Conservation (phyloP, 139 green algal species). For the Chlamydomonas incerta region DNA sequence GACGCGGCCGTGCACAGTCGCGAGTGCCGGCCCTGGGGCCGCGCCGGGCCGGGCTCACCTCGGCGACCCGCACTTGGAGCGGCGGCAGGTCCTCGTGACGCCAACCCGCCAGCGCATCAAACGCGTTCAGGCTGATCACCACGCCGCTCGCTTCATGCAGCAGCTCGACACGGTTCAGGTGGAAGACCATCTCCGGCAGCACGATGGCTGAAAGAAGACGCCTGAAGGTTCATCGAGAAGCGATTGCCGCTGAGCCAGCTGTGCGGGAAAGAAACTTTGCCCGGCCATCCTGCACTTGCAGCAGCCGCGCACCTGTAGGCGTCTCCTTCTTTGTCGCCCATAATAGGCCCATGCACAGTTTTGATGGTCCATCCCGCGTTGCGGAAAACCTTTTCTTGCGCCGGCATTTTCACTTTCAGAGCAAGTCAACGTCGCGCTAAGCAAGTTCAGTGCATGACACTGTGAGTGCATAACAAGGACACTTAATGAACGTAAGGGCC, state of each 20-base stretch:
- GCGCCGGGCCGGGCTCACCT: too few species aligned
- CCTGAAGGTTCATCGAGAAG: neutral
- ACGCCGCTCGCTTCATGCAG: conserved; percentile 72
- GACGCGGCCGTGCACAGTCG: too few species aligned
- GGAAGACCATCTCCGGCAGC: conserved; percentile 90
- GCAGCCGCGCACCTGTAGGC: conserved; percentile 36
- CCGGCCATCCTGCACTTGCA: neutral
- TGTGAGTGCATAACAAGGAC: too few species aligned
- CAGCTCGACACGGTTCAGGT: conserved; percentile 68
- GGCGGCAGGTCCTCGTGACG: conserved; percentile 63
- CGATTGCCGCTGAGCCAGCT: too few species aligned
- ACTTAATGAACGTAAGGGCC: too few species aligned
- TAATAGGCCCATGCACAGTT: conserved; percentile 60
- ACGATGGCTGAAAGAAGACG: conserved; percentile 42
- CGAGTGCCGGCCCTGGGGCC: too few species aligned
- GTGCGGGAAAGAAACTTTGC: neutral
- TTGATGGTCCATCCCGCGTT: conserved; percentile 61
- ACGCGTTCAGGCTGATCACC: conserved; percentile 73
- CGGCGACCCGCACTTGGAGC: conserved; percentile 69
- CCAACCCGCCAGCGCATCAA: conserved; percentile 83
- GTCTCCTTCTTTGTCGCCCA: conserved; percentile 60
- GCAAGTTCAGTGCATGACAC: too few species aligned
- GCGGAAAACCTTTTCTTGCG: neutral
- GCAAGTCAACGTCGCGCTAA: too few species aligned
- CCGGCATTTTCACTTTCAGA: neutral